Base-by-base conservation (phyloP, 257 asterid genomes). In the Solanum megistacrolobum region DNA sequence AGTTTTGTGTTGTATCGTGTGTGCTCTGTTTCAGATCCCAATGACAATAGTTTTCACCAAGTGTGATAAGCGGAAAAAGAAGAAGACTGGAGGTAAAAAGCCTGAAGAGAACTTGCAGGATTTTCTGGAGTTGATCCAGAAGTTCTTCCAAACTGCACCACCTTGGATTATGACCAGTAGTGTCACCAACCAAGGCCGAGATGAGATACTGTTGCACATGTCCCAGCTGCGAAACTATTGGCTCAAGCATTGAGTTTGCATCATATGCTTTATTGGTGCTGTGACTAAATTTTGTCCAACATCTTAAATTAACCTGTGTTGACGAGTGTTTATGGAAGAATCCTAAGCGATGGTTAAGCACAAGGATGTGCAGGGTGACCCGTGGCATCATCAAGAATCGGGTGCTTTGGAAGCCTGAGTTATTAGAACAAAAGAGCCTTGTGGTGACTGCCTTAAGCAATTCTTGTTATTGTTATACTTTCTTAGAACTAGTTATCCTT, bases 131-230 rank as follows among this genome's bases (percentile, higher is more conserved):
- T 69, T 95, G 87, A 95, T 96, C 78, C 92, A 95, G 1, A 91
- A 89, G 82, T 94, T 90, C 91, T 97, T 97, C 92, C 91, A 93
- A 89, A 91, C 96, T 3, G 87, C 95, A 5, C 99, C 99, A 9
- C 99, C 99, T 86, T 97, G 99, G 99, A 96, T 97, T 43, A 96
- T 95, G 98, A 97, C 98, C 2, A 96, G 99, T 87, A 96, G 99
- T 43, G 93, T 97, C 52, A 97, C 99, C 21, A 96, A 97, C 87
- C 98, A 94, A 92, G 99, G 99, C 2, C 92, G 99, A 55, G 99
- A 97, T 18, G 99, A 97, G 87, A 95, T 97, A 86, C 79, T 97
- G 91, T 73, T 96, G 93, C 99, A 97, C 91, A 96, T 96, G 96
- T 94, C 99, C 69, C 99, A 97, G 95, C 93, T 97, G 35, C 88